Evolutionary conservation across 192 early-diverging fungal species (phyloP), one percentile per base, ranked within the genome.

Genomic region (Entomortierella chlamydospora): DNA sequence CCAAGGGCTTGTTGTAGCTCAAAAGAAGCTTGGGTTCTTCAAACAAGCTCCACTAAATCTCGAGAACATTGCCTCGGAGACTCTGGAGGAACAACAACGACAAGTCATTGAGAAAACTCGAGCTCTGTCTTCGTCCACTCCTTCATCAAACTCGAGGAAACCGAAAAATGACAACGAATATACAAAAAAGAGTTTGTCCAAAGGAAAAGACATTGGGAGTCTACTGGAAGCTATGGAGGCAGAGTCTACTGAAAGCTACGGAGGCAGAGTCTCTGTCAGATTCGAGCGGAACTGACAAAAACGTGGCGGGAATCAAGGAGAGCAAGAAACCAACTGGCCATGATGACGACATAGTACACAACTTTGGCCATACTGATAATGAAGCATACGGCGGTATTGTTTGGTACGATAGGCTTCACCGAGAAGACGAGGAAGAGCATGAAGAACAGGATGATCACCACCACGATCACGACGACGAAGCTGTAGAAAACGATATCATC

Each of bases 371-470:
- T 61, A 62, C 63, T 1, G 68, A 79, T 26, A 79, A 79, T 37
- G 76, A 68, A 25, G 67, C 76, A 22, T 70, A 79, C 54, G 68
- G 70, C 13, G 68, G 66, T 23, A 68, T 79, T 61, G 63, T 66
- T 22, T 70, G 68, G 76, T 79, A 70, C 34, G 76, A 70, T 39
- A 68, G 68, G 2, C 68, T 68, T 13, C 76, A 79, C 28, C 61
- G 76, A 4, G 76, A 79, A 41, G 76, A 79, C 43, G 76, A 70
- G 26, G 76, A 79, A 39, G 76, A 79, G n/a, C 68, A 79, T 29
- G 15, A 65, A 22, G 28, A 68, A 17, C 25, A 77, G 10, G 23
- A 61, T 10, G 57, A 67, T 1, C 49, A 74, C 0, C 26, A 62
- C n/a, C 34, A 63, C 30, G 18, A 55, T 26, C 41, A 77, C 22